A percentile compares a stretch with the other conserved stretches of the same genome.
Evolutionary conservation across 2,329 filamentous ascomycete genomes (phyloP).

Genomic region (Immersiporthe knoxdaviesiana): DNA sequence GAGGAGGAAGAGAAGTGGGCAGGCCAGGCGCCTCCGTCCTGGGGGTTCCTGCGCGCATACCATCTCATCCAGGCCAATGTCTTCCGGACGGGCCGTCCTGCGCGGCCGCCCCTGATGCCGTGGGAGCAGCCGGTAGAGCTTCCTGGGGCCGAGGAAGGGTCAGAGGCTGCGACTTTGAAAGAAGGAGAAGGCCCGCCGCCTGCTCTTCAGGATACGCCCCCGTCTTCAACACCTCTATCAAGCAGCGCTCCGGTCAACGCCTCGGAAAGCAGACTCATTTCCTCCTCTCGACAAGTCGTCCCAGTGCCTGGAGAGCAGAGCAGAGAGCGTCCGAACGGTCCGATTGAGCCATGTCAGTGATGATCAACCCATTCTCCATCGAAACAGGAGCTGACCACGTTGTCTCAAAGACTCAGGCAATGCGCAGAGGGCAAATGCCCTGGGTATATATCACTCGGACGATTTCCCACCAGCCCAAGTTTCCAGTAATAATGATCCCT

Average conservation of each 20-base stretch:
- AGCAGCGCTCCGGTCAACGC: neutral
- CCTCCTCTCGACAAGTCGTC: neutral
- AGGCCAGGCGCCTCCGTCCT: neutral
- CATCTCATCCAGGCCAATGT: constrained; percentile 4
- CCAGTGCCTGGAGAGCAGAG: neutral
- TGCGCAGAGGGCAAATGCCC: neutral
- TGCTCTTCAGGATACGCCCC: neutral
- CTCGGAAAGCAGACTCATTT: neutral
- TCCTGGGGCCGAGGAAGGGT: neutral
- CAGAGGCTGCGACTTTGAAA: too few relatives aligned
- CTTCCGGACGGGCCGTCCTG: neutral
- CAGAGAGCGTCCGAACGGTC: neutral
- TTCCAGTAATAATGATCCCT: neutral
- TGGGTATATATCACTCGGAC: neutral
- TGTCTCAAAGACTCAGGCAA: neutral
- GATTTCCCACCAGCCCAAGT: neutral
- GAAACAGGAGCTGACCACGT: neutral
- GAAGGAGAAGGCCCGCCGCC: neutral
- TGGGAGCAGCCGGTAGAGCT: neutral
- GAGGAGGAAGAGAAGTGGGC: neutral
- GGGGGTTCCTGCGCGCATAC: neutral
- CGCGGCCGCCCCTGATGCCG: neutral
- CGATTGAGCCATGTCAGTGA: too few relatives aligned
- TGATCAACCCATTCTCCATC: neutral
- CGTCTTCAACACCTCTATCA: too few relatives aligned